Percentiles rank a stretch among this genome's conserved stretches.
Conservation (phyloP, 805 yeast genomes). For the Candida morakotiae region DNA sequence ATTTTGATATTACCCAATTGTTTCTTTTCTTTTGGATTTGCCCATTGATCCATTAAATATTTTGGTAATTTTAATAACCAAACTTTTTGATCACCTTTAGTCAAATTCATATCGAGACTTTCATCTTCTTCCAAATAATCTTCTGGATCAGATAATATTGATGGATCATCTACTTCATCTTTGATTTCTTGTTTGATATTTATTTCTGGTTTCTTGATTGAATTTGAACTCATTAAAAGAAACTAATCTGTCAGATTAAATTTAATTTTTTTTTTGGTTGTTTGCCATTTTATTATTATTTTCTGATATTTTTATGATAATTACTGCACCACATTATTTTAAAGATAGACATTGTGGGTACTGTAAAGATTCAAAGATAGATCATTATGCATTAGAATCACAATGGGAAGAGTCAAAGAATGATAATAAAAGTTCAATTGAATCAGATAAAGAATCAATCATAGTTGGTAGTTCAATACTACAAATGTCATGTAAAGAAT, state of each 20-base stretch:
- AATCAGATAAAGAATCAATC: conserved; percentile 10
- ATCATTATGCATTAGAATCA: conserved; percentile 36
- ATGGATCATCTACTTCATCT: conserved; percentile 23
- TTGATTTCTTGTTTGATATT: conserved; percentile 14
- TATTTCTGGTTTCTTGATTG: conserved; percentile 4
- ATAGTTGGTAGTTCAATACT: conserved; percentile 39
- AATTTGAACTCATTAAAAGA: conserved; percentile 7
- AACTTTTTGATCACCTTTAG: conserved; percentile 61
- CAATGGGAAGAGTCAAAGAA: conserved; percentile 16
- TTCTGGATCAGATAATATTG: conserved; percentile 40
- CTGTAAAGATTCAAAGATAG: conserved; percentile 49
- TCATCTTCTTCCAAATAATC: conserved; percentile 54
- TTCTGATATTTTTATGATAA: conserved; percentile 21
- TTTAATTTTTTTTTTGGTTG: neutral
- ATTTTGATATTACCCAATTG: conserved; percentile 79
- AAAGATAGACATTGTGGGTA: conserved; percentile 62
- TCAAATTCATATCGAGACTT: conserved; percentile 71
- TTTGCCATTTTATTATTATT: neutral
- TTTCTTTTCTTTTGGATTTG: conserved; percentile 47
- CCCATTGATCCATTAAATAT: conserved; percentile 80
- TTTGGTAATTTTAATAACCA: conserved; percentile 93
- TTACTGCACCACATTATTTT: conserved; percentile 44
- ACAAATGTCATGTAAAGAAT: conserved; percentile 46
- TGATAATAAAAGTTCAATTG: neutral
- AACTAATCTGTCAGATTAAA: neutral